Conservation (phyloP, 176 grass and related monocot genomes). For the Elaeis guineensis region DNA sequence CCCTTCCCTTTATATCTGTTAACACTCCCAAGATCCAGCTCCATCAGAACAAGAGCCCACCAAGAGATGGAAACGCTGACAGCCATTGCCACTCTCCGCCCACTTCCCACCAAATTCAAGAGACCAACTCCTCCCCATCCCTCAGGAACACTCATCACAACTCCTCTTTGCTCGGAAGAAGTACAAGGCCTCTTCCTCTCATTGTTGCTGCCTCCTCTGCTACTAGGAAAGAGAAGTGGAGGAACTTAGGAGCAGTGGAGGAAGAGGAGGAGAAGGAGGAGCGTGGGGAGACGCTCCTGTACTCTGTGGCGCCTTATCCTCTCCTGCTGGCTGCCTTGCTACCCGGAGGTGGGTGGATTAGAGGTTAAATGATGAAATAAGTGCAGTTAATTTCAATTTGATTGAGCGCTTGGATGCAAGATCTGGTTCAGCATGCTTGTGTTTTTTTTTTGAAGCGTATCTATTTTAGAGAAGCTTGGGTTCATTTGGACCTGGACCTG, state of each 20-base stretch:
- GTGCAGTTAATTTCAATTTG: background rate
- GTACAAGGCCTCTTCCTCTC: no score
- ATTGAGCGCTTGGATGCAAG: no score
- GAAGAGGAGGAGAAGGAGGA: conserved; percentile 1
- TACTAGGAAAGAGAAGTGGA: conserved; percentile 1
- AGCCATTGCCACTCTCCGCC: background rate
- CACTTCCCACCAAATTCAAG: background rate
- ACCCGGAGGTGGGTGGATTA: conserved; percentile 38
- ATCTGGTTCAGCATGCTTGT: no score
- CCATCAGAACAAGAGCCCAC: no score
- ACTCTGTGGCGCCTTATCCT: conserved; percentile 64
- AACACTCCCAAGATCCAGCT: background rate
- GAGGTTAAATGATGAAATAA: background rate
- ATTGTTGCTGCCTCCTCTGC: no score
- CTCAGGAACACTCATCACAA: no score
- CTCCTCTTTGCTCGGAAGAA: no score
- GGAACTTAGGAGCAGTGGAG: background rate
- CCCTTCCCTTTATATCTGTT: background rate
- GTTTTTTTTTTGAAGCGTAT: no score
- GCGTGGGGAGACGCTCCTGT: conserved; percentile 28
- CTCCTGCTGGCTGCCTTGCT: conserved; percentile 56
- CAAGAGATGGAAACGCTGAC: no score
- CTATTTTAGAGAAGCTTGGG: no score
- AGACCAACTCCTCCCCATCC: no score
- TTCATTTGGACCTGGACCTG: no score